Conservation (phyloP, 2,329 filamentous ascomycete species). For the Acrocalymma vagum region DNA sequence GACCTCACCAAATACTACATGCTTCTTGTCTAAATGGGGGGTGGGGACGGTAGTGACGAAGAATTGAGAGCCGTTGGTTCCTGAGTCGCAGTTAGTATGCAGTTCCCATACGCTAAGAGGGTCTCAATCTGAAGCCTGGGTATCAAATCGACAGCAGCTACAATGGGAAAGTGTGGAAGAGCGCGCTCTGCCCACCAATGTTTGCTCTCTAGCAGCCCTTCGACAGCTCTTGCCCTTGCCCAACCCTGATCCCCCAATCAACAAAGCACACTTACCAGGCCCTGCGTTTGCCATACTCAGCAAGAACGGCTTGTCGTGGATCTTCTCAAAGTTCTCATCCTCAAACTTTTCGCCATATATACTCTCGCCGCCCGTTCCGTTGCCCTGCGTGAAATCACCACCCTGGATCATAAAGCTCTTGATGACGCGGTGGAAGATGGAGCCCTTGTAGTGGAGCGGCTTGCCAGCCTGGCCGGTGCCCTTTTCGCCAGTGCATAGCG, state of each 20-base stretch:
- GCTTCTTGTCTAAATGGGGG: constrained; percentile 93
- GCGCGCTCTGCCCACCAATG: background rate
- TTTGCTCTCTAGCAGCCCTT: background rate
- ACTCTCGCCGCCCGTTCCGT: constrained; percentile 94
- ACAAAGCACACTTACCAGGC: constrained; percentile 68
- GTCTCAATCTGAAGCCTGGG: no score
- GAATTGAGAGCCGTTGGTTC: constrained; percentile 97
- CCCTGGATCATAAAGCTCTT: constrained; percentile 99
- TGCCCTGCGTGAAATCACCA: constrained; percentile 93
- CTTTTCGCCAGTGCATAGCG: constrained; percentile 94
- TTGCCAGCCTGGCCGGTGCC: constrained; percentile 82
- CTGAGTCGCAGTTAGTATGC: constrained; percentile 51
- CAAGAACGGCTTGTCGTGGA: constrained; percentile 92
- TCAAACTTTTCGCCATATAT: constrained; percentile 98
- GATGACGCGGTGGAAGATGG: constrained; percentile 93
- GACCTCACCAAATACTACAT: constrained; percentile 96
- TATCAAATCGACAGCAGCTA: no score
- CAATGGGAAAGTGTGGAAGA: no score
- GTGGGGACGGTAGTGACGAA: constrained; percentile 97
- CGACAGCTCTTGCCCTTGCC: background rate
- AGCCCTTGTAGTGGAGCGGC: constrained; percentile 91
- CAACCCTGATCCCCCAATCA: background rate
- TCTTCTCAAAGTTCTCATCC: constrained; percentile 92
- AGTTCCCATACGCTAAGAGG: no score
- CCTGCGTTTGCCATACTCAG: constrained; percentile 98